Evolutionary conservation across 2,329 filamentous ascomycete genomes (phyloP), one percentile per base, ranked within the genome.

Genomic region (Epichloe elymi): DNA sequence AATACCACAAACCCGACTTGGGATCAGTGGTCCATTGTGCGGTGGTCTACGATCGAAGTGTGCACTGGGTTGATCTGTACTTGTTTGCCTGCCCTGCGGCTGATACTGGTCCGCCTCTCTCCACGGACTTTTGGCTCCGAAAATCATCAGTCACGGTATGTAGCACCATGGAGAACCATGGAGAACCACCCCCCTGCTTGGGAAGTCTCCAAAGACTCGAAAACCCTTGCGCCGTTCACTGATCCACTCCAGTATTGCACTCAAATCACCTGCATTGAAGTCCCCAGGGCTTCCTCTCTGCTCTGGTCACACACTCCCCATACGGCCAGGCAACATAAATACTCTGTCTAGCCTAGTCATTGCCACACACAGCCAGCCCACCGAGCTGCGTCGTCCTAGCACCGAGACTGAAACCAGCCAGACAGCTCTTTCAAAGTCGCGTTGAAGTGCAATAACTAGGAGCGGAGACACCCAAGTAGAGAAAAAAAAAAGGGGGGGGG

Each of bases 21-120:
- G 61, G 58, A 62, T 17, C 57, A 63, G 51, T 60, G 52, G 46
- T 57, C 56, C 20, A 55, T 61, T 6, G 56, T 57, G 1, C 55
- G 54, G 36, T 67, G 63, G 63, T 65, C 63, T 4, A 58, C 58
- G 2, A 53, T 67, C 42, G 65, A 67, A 55, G 59, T 65, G 48
- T 59, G 63, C 53, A 55, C 62, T 39, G 63, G 61, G 46, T 61
- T 66, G 46, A 62, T 66, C 30, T 65, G 64, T 54, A 64, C 62
- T 23, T 65, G 60, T 49, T 55, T 66, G 54, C 64, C 65, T 0
- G 55, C 63, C 2, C 42, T 65, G 23, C 59, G 61, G 19, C 55
- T 61, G 41, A 54, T 65, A 5, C 53, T 65, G 37, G 8, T 50
- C 4, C 26, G 33, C 14, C 19, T 50, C 15, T 20, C 41, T 12